These are phyloP conservation scores for Boehmeria nivea DNA, from an alignment of 306 rosid species.

Conservation along the genomic window DNA sequence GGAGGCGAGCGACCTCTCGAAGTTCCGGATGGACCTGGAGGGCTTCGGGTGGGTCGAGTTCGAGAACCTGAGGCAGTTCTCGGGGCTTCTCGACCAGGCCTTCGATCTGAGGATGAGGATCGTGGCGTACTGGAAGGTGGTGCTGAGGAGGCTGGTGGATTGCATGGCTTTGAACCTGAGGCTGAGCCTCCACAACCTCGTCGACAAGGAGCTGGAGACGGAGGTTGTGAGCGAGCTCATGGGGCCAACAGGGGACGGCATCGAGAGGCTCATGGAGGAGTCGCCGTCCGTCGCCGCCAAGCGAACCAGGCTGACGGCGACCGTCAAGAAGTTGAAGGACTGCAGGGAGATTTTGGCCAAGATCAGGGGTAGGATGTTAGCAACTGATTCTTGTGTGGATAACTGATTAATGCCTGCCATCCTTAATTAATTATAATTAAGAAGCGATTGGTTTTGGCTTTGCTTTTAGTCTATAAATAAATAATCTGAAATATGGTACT, in stretches of 20 bases:
- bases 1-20: background rate
- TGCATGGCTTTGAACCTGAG: slow-evolving; percentile 36
- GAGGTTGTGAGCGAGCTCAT: slow-evolving; percentile 29
- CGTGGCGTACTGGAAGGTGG: slow-evolving; percentile 50
- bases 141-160: slow-evolving; percentile 38
- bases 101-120: slow-evolving; percentile 50
- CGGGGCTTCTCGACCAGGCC: slow-evolving; percentile 3
- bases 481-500: too few relatives aligned
- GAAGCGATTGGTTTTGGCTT: too few relatives aligned
- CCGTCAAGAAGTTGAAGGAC: slow-evolving; percentile 23
- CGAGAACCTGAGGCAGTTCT: background rate
- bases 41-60: slow-evolving; percentile 29
- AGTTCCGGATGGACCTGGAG: background rate
- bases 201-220: slow-evolving; percentile 26
- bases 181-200: slow-evolving; percentile 25
- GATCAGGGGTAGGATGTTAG: slow-evolving; percentile 37
- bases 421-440: too few relatives aligned
- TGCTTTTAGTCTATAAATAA: too few relatives aligned
- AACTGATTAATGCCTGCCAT: too few relatives aligned
- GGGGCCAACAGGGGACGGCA: slow-evolving; percentile 24
- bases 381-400: too few relatives aligned
- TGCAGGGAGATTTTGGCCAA: slow-evolving; percentile 23
- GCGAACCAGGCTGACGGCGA: slow-evolving; percentile 29
- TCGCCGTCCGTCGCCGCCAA: slow-evolving; percentile 35
- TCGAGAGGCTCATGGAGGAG: slow-evolving; percentile 47